These are phyloP conservation scores for Microthlaspi erraticum DNA, from an alignment of 345 rosid genomes.

Conservation along the genomic window DNA sequence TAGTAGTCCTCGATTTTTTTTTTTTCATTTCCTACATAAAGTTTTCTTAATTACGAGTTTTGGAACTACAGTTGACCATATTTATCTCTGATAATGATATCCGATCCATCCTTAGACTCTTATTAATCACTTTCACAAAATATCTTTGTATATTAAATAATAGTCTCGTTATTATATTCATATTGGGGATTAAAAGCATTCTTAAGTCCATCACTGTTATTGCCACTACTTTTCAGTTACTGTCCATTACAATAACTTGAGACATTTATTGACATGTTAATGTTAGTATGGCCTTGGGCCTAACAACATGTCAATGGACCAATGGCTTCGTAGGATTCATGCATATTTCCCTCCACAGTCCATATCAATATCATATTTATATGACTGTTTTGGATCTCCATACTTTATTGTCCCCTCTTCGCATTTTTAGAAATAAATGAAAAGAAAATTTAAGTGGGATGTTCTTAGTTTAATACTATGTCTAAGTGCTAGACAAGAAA, in stretches of 20 bases:
- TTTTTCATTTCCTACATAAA: background rate
- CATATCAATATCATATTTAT: background rate
- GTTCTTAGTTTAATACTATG: too few species aligned
- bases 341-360: background rate
- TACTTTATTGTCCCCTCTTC: constrained; percentile 5
- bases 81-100: background rate
- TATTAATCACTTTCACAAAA: background rate
- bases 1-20: background rate
- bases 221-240: too few species aligned
- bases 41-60: background rate
- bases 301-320: too few species aligned
- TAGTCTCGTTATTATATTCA: too few species aligned
- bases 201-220: too few species aligned
- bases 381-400: constrained; percentile 6
- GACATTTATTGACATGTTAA: too few species aligned
- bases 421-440: background rate
- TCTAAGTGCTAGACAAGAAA: background rate
- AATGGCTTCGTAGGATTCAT: too few species aligned
- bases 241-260: too few species aligned
- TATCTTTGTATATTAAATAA: too few species aligned
- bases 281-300: too few species aligned
- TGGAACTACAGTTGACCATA: background rate
- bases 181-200: too few species aligned
- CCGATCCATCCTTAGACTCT: background rate
- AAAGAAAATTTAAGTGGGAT: too few species aligned